A percentile compares a stretch with the other conserved stretches of the same genome.
Conservation (phyloP, 2,329 filamentous ascomycete genomes). For the Penicillium brevicompactum region DNA sequence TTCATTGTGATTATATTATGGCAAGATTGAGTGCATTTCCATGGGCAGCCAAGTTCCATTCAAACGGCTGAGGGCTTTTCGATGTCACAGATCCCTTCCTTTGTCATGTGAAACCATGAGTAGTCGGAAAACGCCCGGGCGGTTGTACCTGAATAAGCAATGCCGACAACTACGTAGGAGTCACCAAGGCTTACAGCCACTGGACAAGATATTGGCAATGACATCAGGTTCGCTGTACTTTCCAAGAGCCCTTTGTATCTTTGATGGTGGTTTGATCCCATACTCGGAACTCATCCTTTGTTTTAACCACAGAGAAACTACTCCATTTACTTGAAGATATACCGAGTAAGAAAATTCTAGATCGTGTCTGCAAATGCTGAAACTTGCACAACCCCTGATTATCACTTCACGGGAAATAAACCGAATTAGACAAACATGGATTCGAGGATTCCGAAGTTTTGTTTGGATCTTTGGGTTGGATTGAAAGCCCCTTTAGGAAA, state of each 20-base stretch:
- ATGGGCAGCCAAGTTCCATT: not conserved
- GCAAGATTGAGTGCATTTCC: not conserved
- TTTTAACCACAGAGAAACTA: not conserved
- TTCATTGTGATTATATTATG: not conserved
- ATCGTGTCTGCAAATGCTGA: not conserved
- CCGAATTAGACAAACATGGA: not conserved
- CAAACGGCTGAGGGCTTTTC: not conserved
- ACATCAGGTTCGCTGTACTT: slow-evolving; percentile 2
- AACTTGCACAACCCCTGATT: not conserved
- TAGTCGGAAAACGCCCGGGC: not conserved
- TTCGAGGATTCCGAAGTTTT: not conserved
- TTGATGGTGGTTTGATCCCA: not conserved
- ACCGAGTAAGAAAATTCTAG: not conserved
- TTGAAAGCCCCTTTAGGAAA: not conserved
- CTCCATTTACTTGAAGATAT: not conserved
- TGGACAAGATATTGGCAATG: not conserved
- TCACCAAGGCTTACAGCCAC: not conserved
- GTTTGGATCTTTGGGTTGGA: not conserved
- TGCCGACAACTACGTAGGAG: not conserved
- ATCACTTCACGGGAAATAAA: not conserved
- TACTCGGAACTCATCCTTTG: not conserved
- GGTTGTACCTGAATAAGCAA: not conserved
- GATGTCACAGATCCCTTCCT: not conserved
- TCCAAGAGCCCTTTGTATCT: not conserved
- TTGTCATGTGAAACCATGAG: not conserved